Evolutionary conservation across 352 stramenopile genomes (phyloP), one percentile per base, ranked within the genome.

Genomic region (Phytophthora meadii): DNA sequence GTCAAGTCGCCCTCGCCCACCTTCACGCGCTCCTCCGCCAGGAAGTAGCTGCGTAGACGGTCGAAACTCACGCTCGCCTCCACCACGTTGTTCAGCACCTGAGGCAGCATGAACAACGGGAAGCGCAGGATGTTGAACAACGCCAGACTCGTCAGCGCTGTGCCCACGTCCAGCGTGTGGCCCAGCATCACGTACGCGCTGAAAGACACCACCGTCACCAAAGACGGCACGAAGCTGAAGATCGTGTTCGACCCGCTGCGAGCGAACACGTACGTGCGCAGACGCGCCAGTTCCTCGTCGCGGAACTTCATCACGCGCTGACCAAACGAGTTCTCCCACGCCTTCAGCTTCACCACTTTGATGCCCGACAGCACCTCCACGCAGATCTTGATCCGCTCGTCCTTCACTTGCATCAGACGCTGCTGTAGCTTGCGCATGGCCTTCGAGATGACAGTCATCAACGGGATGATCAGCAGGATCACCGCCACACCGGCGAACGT

Each of bases 401-500:
- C 97, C 41, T 96, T 98, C 34, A 96, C 77, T 44, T 81, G 70
- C 82, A 98, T 97, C 32, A 99, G 64, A 4, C 61, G 67, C 59
- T 90, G 83, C 71, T 98, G 91, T 44, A 97, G 62, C 8, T 61
- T 54, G 39, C 94, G 90, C 83, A 98, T 95, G 39, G 72, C 74
- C 56, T 87, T 86, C 12, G 95, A 96, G 50, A 99, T 90, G 11
- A 71, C 34, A 3, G 87, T 88, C 51, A 92, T 98, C 8, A 98
- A 51, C 2, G 97, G 96, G n/a, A 98, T 88, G 42, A 98, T 78
- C 30, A 98, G 62, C 11, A 98, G 32, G 53, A 99, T 98, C 48
- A 99, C 87, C 0, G 74, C 88, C 5, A 99, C 84, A 19, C 95
- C 97, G 0, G 86, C 94, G 61, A 99, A 84, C 39, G 88, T 96